Evolutionary conservation across 2,329 filamentous ascomycete species (phyloP), one percentile per base, ranked within the genome.

Genomic region (Teratosphaeria destructans): DNA sequence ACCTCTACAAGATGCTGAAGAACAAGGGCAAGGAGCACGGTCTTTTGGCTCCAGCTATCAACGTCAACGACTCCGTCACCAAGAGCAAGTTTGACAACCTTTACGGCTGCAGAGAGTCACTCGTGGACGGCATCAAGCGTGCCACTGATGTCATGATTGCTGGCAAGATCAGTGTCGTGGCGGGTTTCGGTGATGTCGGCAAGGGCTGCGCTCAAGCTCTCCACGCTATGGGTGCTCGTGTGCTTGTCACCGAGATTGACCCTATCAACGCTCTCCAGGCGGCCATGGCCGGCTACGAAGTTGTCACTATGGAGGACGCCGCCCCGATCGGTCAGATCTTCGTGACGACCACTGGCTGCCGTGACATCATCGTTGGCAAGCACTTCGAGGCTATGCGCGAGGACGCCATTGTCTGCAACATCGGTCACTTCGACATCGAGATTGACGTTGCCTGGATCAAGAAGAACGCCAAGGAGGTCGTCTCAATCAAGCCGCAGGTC

Each of bases 81-180:
- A 99, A 97, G 88, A 96, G 91, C 81, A 99, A 99, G 86, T 99
- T 99, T 78, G 94, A 97, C 86, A 99, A 99, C 87, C 82, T 97
- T 68, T 99, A 97, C 85, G 93, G 94, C 75, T 97, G 94, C 90
- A 88, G 91, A 77, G 94, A 97, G 83, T 96, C 93, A 66, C 88
- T 99, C 72, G 87, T 99, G 73, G 94, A 99, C 78, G 94, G 94
- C 78, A 97, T 99, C 87, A 99, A 97, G 89, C 93, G 93, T 82
- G 93, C 94, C 72, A 99, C 94, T 78, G 93, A 99, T 82, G 94
- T 97, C 79, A 99, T 99, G 94, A 93, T 97, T 83, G 94, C 94
- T 74, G 94, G 94, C 78, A 97, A 99, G 88, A 86, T 96, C 73
- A 91, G 90, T 68, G 92, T 97, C 69, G 94, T 99, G 69, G 94